Percentiles rank a stretch among this genome's conserved stretches.
These are phyloP conservation scores for Elsinoe batatas DNA, from an alignment of 2,329 filamentous ascomycete genomes.

Conservation along the genomic window DNA sequence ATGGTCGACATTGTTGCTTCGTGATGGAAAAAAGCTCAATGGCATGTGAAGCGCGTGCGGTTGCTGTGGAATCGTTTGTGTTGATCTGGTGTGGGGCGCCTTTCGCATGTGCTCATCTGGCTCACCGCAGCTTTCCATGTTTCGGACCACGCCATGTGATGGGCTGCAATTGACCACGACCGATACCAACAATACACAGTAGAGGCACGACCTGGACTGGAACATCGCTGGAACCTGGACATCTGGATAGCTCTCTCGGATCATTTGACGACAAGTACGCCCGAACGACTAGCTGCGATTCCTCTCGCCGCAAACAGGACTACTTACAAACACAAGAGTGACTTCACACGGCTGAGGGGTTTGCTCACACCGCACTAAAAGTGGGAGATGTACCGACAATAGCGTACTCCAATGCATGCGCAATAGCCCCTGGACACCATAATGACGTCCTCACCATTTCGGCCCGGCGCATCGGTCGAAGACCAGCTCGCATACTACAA, in stretches of 20 bases:
- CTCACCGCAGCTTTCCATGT: not conserved
- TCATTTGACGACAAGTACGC: not conserved
- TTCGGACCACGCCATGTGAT: not conserved
- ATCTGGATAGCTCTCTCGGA: not conserved
- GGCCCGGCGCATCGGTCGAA: conserved; percentile 39
- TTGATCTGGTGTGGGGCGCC: conserved; percentile 5
- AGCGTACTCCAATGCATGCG: not conserved
- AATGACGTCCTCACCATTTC: conserved; percentile 29
- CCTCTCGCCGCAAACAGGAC: too few species aligned
- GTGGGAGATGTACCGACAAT: not conserved
- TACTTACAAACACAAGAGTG: too few species aligned
- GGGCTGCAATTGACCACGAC: not conserved
- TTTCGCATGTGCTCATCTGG: not conserved
- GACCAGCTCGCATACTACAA: conserved; percentile 93
- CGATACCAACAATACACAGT: not conserved
- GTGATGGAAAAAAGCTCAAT: not conserved
- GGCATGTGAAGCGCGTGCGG: not conserved
- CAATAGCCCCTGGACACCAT: conserved; percentile 9
- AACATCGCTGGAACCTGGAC: not conserved
- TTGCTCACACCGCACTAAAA: too few species aligned
- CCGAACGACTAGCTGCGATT: not conserved
- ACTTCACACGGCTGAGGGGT: too few species aligned
- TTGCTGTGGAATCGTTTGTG: conserved; percentile 4
- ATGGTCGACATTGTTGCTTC: not conserved
- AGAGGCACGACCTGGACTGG: not conserved